Base-by-base conservation (phyloP, 2,329 filamentous ascomycete genomes). In the Cladosporium sp. region DNA sequence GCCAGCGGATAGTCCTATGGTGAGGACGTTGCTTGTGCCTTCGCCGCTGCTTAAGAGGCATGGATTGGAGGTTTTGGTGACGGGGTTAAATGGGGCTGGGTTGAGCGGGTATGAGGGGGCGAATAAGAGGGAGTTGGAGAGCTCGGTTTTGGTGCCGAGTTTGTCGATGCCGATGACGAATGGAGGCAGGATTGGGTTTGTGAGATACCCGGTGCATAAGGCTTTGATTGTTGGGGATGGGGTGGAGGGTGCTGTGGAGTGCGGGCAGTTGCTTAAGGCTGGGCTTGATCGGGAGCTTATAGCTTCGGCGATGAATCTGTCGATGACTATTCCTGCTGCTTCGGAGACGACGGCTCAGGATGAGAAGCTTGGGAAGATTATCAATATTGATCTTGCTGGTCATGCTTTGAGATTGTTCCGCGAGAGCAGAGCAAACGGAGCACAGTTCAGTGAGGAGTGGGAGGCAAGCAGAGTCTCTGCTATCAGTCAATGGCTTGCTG, bases 151-250 rank as follows among this genome's bases (percentile, higher is more conserved):
- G n/a, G 89, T 92, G 21, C 93, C 93, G 5, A 76, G 79, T 30
- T 84, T 96, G 36, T 88, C 91, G 23, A 90, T 91, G 49, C 86
- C 86, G 1, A 84, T 82, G 6, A 88, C 89, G 16, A 84, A 83
- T 67, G 86, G 86, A 18, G 88, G 88, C 10, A 83, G 87, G 67
- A 84, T 87, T 65, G 88, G 88, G 14, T 85, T 88, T 18, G 83
- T 95, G 49, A 87, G 88, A 7, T 92, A 92, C 53, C 93, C 94
- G 0, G 92, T 97, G 1, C 94, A 98, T 75, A 91, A 89, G 74
- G 87, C 89, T 0, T 78, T 97, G 18, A 72, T 97, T 11, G 85
- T 96, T 10, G 88, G 88, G 0, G 85, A 91, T 58, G 93, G 92
- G 0, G 79, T 96, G 2, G 80, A 86, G 62, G 92, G 90, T 8